Conservation (phyloP, 192 early-diverging fungal genomes). For the Podila clonocystis region DNA sequence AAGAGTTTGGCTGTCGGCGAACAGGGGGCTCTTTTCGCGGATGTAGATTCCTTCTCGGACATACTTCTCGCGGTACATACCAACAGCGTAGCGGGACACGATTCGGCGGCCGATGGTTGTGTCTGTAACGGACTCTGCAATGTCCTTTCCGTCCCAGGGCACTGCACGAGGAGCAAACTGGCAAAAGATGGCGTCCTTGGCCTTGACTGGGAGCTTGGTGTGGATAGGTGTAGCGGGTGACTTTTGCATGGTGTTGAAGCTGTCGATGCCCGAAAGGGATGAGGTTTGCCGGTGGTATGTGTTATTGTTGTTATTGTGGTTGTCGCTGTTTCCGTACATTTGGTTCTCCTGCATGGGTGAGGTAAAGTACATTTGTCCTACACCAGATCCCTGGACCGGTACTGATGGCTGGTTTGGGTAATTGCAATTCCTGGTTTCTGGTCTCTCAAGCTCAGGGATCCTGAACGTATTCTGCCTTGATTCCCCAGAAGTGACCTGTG, state of each 20-base stretch:
- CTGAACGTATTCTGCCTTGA: no score
- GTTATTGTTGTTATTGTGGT: not conserved
- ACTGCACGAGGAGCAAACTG: constrained; percentile 32
- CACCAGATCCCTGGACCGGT: not conserved
- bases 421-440: not conserved
- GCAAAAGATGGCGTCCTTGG: constrained; percentile 20
- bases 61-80: constrained; percentile 22
- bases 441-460: not conserved
- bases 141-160: constrained; percentile 30
- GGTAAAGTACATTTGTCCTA: constrained; percentile 8
- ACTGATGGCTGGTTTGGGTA: not conserved
- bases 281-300: constrained; percentile 3
- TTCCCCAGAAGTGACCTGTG: not conserved
- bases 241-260: constrained; percentile 17
- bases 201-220: constrained; percentile 5
- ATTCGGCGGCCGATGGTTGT: constrained; percentile 24
- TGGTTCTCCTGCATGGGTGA: constrained; percentile 12
- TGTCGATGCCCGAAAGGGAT: not conserved
- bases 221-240: constrained; percentile 11
- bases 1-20: constrained; percentile 6
- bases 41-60: constrained; percentile 36
- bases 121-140: constrained; percentile 20
- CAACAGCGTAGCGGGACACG: constrained; percentile 23
- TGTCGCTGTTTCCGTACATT: not conserved
- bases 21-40: constrained; percentile 26